Evolutionary conservation across 345 rosid genomes (phyloP).

Genomic region (Pistacia vera): DNA sequence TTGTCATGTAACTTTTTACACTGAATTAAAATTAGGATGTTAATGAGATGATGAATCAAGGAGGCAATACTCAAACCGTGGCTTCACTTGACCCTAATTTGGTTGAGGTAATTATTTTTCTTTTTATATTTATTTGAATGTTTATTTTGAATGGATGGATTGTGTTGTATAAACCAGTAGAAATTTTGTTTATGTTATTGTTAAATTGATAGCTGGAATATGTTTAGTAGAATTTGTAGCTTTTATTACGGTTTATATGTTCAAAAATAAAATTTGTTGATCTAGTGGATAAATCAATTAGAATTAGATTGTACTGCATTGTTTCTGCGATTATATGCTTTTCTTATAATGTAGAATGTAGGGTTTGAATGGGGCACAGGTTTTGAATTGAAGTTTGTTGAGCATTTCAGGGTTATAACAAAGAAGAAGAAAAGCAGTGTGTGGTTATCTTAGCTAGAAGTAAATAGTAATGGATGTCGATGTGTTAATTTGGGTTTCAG

Average conservation of each 20-base stretch:
- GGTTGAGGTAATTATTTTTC: conserved; percentile 65
- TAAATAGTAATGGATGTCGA: not conserved
- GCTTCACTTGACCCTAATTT: conserved; percentile 64
- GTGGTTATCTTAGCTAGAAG: not conserved
- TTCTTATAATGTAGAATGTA: no score
- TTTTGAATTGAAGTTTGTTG: not conserved
- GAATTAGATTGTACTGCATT: not conserved
- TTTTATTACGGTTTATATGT: not conserved
- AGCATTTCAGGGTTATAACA: no score
- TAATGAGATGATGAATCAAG: conserved; percentile 76
- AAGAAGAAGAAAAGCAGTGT: not conserved
- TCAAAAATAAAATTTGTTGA: not conserved
- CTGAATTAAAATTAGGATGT: conserved; percentile 38
- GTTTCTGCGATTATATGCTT: not conserved
- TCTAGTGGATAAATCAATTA: not conserved
- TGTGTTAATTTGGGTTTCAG: not conserved
- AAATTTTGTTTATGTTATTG: not conserved
- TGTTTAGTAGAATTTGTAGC: conserved; percentile 3
- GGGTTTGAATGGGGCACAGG: not conserved
- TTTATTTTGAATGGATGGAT: not conserved
- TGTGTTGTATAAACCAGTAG: not conserved
- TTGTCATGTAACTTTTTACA: not conserved
- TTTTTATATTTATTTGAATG: not conserved
- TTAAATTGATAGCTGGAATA: no score
- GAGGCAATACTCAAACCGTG: conserved; percentile 57